Percentiles rank a stretch among this genome's conserved stretches.
These are phyloP conservation scores for Aspergillus flavus DNA, from an alignment of 2,329 filamentous ascomycete species.

Conservation along the genomic window DNA sequence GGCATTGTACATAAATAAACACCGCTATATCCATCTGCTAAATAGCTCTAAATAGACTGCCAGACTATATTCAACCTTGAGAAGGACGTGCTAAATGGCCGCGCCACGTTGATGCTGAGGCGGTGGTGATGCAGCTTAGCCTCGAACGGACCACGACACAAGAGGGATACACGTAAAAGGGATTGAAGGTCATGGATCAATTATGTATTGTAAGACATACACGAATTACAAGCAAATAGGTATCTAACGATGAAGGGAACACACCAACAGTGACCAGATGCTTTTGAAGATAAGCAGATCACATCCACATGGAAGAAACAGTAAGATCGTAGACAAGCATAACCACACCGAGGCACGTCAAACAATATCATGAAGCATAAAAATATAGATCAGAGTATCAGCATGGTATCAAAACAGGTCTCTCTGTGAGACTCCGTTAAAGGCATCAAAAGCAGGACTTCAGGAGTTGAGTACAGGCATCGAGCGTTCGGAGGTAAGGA, in stretches of 20 bases:
- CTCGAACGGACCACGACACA: background rate
- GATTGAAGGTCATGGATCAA: constrained; percentile 3
- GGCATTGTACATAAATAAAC: constrained; percentile 1
- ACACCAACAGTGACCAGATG: constrained; percentile 20
- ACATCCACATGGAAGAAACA: constrained; percentile 8
- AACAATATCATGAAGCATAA: constrained; percentile 19
- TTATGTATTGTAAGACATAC: constrained; percentile 28
- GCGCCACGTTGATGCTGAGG: background rate
- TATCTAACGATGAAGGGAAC: constrained; percentile 32
- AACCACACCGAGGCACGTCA: constrained; percentile 13
- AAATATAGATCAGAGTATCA: constrained; percentile 11
- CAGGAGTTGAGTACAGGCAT: constrained; percentile 7
- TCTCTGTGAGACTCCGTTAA: constrained; percentile 7
- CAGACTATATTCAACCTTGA: background rate
- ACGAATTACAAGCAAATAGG: constrained; percentile 37
- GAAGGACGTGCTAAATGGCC: background rate
- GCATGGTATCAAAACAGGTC: constrained; percentile 21
- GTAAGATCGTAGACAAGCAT: constrained; percentile 10
- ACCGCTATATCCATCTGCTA: background rate
- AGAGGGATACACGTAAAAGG: background rate
- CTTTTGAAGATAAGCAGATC: constrained; percentile 10
- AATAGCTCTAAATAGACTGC: background rate
- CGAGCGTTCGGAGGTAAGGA: constrained; percentile 12
- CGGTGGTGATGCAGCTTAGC: background rate
- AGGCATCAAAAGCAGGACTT: constrained; percentile 6